Conservation (phyloP, 2,329 filamentous ascomycete genomes). For the Alternaria incomplexa region DNA sequence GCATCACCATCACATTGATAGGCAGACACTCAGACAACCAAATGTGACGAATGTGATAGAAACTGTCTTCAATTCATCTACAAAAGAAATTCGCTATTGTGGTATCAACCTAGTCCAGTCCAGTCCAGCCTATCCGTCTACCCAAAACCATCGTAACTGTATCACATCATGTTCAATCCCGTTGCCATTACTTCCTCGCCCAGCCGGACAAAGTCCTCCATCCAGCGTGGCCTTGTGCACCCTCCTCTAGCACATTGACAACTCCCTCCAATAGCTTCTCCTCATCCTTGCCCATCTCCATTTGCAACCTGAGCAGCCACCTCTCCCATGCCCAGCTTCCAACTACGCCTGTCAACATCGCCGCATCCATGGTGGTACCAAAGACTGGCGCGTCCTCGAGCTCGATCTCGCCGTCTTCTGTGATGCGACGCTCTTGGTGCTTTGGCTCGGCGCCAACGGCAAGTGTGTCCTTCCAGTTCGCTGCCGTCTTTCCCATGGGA, state of each 20-base stretch:
- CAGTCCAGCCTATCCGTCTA: constrained; percentile 1
- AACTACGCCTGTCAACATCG: constrained; percentile 78
- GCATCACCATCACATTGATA: not conserved
- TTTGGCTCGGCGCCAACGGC: constrained; percentile 41
- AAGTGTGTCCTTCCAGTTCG: constrained; percentile 47
- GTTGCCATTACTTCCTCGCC: constrained; percentile 44
- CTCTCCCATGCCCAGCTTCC: constrained; percentile 95
- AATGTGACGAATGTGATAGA: constrained; percentile 9
- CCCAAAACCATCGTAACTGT: constrained; percentile 2
- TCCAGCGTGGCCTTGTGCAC: constrained; percentile 62
- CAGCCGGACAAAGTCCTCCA: constrained; percentile 66
- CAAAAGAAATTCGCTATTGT: constrained; percentile 35
- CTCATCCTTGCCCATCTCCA: constrained; percentile 77
- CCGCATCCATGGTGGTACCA: constrained; percentile 67
- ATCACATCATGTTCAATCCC: not conserved
- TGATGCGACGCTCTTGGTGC: constrained; percentile 46
- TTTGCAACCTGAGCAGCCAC: constrained; percentile 88
- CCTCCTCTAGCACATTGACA: constrained; percentile 65
- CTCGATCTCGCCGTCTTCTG: constrained; percentile 41
- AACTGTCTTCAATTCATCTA: constrained; percentile 22
- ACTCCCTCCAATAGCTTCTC: constrained; percentile 61
- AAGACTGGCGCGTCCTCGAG: constrained; percentile 35
- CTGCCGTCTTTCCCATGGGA: constrained; percentile 70
- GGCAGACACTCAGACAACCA: not conserved
- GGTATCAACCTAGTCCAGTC: constrained; percentile 36